These are phyloP conservation scores for Xanthoconium separans DNA, from an alignment of 1,284 basidiomycete species.

Conservation along the genomic window DNA sequence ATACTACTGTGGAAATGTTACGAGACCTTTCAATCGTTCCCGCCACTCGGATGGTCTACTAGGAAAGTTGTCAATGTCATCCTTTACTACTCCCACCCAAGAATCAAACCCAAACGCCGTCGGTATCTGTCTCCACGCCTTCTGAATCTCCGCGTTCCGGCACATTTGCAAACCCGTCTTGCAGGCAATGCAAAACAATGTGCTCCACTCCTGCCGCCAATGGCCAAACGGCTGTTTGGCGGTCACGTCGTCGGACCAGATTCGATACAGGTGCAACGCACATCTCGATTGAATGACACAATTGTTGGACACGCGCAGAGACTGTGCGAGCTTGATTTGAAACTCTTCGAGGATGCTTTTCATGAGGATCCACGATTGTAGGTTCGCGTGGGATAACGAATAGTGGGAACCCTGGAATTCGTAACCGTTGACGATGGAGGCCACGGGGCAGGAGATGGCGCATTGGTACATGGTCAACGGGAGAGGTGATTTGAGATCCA, in stretches of 20 bases:
- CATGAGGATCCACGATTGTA: constrained; percentile 7
- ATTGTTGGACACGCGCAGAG: neutral
- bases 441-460: neutral
- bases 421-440: constrained; percentile 11
- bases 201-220: constrained; percentile 19
- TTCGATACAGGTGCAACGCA: neutral
- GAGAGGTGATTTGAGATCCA: constrained; percentile 10
- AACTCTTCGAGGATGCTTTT: constrained; percentile 4
- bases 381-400: constrained; percentile 2
- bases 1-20: too few species aligned
- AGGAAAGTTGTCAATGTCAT: neutral
- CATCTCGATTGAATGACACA: constrained; percentile 10
- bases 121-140: constrained; percentile 16
- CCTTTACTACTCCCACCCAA: constrained; percentile 6
- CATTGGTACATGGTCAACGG: constrained; percentile 19
- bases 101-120: constrained; percentile 10
- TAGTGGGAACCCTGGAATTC: neutral
- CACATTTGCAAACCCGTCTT: neutral
- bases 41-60: too few species aligned
- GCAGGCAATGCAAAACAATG: constrained; percentile 14
- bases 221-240: constrained; percentile 11
- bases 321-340: neutral
- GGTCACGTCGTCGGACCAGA: constrained; percentile 6
- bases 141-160: neutral
- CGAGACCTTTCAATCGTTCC: too few species aligned